Conservation (phyloP, 2,329 filamentous ascomycete genomes). For the Phaeosphaeria sp. region DNA sequence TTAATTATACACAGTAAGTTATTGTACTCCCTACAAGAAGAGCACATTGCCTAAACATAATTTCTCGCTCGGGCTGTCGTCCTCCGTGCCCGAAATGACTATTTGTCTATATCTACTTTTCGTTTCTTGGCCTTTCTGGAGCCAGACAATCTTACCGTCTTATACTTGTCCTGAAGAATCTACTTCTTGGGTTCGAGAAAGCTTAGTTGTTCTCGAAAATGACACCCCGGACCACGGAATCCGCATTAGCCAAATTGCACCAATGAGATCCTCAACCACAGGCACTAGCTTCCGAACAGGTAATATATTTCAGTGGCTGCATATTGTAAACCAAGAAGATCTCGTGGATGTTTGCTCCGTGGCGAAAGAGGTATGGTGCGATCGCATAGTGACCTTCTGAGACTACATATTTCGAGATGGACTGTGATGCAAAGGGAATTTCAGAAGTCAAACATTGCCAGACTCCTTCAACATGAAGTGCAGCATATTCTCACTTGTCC, state of each 20-base stretch:
- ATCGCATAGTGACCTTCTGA: background rate
- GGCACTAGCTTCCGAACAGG: constrained; percentile 5
- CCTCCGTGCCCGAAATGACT: background rate
- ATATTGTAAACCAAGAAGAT: constrained; percentile 4
- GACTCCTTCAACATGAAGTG: constrained; percentile 17
- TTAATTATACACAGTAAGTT: too few relatives aligned
- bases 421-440: background rate
- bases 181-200: background rate
- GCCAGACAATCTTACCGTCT: background rate
- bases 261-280: constrained; percentile 6
- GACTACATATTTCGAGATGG: constrained; percentile 11
- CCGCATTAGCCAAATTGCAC: constrained; percentile 7
- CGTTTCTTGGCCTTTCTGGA: background rate
- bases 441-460: background rate
- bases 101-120: background rate
- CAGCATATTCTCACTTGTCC: constrained; percentile 18
- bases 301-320: constrained; percentile 14
- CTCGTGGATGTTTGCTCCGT: constrained; percentile 9
- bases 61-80: background rate
- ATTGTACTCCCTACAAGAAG: too few relatives aligned
- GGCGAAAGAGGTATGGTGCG: constrained; percentile 9
- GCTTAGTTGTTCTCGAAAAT: constrained; percentile 10
- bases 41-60: too few relatives aligned
- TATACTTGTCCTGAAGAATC: background rate
- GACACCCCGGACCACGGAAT: constrained; percentile 7